Percentiles rank a stretch among this genome's conserved stretches.
Evolutionary conservation across 805 yeast genomes (phyloP).

Genomic region (Myxozyma nipponensis): DNA sequence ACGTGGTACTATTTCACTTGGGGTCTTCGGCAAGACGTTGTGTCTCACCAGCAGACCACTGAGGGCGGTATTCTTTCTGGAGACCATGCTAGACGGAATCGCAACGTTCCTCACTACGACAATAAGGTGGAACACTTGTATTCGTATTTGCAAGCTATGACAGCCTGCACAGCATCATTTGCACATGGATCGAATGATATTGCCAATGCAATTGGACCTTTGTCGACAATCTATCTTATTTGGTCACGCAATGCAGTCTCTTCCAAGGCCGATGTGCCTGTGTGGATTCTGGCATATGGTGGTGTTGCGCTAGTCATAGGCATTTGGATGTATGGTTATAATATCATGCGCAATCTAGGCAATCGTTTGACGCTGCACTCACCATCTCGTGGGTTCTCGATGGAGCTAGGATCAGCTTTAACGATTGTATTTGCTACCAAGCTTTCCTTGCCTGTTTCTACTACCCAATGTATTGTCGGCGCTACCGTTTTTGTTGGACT

Average conservation of each 20-base stretch:
- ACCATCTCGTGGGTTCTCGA: conserved; percentile 72
- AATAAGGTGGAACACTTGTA: conserved; percentile 65
- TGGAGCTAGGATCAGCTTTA: conserved; percentile 74
- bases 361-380: conserved; percentile 71
- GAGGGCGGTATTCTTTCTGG: conserved; percentile 17
- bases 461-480: conserved; percentile 76
- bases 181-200: conserved; percentile 82
- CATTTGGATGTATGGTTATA: conserved; percentile 67
- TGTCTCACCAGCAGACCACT: conserved; percentile 35
- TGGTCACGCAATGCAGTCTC: conserved; percentile 52
- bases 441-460: conserved; percentile 66
- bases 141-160: conserved; percentile 63
- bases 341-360: conserved; percentile 66
- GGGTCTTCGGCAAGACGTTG: conserved; percentile 64
- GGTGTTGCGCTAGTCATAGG: conserved; percentile 67
- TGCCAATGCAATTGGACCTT: conserved; percentile 73
- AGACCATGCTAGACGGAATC: conserved; percentile 38
- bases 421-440: conserved; percentile 74
- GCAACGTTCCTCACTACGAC: conserved; percentile 61
- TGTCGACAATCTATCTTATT: conserved; percentile 58
- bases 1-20: conserved; percentile 50
- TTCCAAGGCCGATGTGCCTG: conserved; percentile 55
- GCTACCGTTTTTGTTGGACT: conserved; percentile 73
- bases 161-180: conserved; percentile 76
- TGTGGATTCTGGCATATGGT: conserved; percentile 67